Evolutionary conservation across 768 basidiomycete species (phyloP), one percentile per base, ranked within the genome.

Genomic region (Multifurca ochricompacta): DNA sequence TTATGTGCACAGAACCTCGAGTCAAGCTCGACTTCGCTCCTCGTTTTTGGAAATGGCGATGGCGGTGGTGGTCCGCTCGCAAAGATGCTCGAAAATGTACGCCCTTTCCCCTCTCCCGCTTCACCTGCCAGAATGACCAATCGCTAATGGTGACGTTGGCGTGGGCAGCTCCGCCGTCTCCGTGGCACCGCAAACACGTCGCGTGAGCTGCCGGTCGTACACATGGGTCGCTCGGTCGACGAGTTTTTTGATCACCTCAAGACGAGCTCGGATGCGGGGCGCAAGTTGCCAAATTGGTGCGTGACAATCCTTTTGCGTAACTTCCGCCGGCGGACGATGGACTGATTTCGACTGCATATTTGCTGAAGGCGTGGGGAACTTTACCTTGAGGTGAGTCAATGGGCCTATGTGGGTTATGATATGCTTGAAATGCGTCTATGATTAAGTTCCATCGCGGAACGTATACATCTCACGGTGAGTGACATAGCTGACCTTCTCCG

Each of bases 41-140:
- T 94, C 2, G 90, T 96, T 0, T 99, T 96, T 61, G 96, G 96
- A 13, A 98, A 98, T 65, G 96, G 96, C 8, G 96, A 99, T 64
- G 96, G 96, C 1, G 88, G 88, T 65, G 89, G 91, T 51, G 91
- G 91, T 3, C 91, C 91, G 8, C 71, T 92, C 16, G 73, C 82
- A 0, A 85, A 83, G 68, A 99, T 99, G 96, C 73, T 99, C 36
- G 96, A 98, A 72, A 97, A 88, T 62, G 90, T 91, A 50, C 48
- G 79, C 49, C n/a, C 1, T 39, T 44, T 41, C 31, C 3, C 23
- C 16, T 4, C 21, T 16, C 3, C 42, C 10, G 6, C 35, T 6
- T n/a, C 7, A 30, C 10, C 9, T 27, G 21, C 6, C 14, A 14
- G 11, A 10, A 10, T n/a, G 1, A n/a, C 9, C 16, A 1, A 31